Evolutionary conservation across 1,284 basidiomycete species (phyloP).

Genomic region (Tilletia caries): DNA sequence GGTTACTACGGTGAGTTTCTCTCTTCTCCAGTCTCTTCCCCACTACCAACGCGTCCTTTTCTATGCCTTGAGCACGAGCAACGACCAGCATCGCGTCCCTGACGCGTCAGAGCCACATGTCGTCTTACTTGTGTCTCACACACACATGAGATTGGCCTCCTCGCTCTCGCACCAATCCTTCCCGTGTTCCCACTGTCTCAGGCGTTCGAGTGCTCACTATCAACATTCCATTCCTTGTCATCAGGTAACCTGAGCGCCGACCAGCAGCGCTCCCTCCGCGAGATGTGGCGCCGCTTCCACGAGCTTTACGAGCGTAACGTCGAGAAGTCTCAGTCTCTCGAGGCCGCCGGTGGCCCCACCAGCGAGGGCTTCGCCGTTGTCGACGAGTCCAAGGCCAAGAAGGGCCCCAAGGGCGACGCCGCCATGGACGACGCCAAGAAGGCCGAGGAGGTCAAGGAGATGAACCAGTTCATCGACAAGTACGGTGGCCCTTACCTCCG

Average conservation of each 20-base stretch:
- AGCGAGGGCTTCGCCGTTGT: conserved; percentile 24
- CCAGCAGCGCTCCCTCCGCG: conserved; percentile 41
- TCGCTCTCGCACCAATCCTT: too few species aligned
- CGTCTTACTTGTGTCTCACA: not conserved
- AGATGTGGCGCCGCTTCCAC: conserved; percentile 41
- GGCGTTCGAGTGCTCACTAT: not conserved
- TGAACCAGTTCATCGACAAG: conserved; percentile 47
- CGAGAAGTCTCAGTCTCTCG: conserved; percentile 42
- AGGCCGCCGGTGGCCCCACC: conserved; percentile 26
- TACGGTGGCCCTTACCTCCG: conserved; percentile 50
- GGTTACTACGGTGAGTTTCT: conserved; percentile 39
- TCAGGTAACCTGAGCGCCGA: conserved; percentile 45
- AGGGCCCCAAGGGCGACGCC: conserved; percentile 49
- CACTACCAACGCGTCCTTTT: conserved; percentile 1
- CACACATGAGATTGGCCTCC: not conserved
- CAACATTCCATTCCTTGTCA: not conserved
- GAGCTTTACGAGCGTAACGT: conserved; percentile 47
- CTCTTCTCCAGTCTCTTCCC: not conserved
- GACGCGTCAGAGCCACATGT: not conserved
- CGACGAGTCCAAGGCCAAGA: conserved; percentile 35
- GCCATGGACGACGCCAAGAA: conserved; percentile 50
- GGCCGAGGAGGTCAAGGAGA: conserved; percentile 40
- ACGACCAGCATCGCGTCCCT: too few species aligned
- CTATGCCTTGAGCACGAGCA: too few species aligned
- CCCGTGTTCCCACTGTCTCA: too few species aligned